Evolutionary conservation across 2,329 filamentous ascomycete species (phyloP), one percentile per base, ranked within the genome.

Genomic region (Fusarium sp.): DNA sequence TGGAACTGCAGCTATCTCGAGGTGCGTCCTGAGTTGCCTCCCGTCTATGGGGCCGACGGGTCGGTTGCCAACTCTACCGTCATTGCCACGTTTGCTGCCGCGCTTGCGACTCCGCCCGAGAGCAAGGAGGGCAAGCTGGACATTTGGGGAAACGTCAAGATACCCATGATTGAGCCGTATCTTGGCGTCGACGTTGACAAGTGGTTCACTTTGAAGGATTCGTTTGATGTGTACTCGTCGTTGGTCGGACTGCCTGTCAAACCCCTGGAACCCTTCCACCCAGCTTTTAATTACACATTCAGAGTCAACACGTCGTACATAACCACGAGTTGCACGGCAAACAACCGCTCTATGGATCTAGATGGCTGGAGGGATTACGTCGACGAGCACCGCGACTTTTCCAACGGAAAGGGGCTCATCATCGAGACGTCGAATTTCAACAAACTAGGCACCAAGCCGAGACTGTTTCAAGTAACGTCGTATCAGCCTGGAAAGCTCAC

Each of bases 151-250:
- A 57, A 68, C 35, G 45, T 60, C 29, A 65, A 61, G 22, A 61
- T 65, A 60, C 66, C 62, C 7, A 65, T 56, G 35, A 65, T 65
- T 8, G 66, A 65, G 35, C 62, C 54, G 41, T 68, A 56, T 56
- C 31, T 57, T 18, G 29, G 7, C 10, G 13, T 16, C 2, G 31
- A 48, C 2, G 57, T 56, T 18, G n/a, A 48, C 6, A 48, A 57
- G 18, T 68, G 62, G 62, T 65, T 61, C 52, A 22, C 27, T 6
- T 22, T 61, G 14, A 37, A 43, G 7, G 37, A 68, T 18, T 27
- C 29, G 11, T 22, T 22, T 50, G 20, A 56, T 18, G 11, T 22
- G 22, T 68, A 65, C 35, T 54, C 54, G 3, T 65, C 66, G 20
- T 56, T 68, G 16, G 61, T 56, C n/a, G 62, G 66, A 9, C 33